Conservation (phyloP, 2,329 filamentous ascomycete species). For the Akanthomyces lecanii region DNA sequence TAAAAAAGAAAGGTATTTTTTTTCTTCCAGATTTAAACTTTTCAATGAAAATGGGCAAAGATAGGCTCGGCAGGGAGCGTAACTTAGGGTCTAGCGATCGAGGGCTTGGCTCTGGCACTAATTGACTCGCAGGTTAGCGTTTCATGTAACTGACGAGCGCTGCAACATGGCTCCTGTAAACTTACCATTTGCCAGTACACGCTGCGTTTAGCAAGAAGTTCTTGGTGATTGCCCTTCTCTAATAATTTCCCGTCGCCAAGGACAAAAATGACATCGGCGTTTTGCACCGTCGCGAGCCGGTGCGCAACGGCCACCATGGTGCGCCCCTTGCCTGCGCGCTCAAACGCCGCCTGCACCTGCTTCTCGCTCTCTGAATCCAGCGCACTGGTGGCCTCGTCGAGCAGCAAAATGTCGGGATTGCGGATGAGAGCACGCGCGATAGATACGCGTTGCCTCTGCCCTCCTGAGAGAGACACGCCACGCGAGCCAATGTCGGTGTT, state of each 20-base stretch:
- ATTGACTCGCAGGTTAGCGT: slow-evolving; percentile 22
- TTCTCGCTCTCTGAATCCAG: slow-evolving; percentile 61
- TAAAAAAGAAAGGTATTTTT: no score
- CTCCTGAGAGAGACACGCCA: slow-evolving; percentile 63
- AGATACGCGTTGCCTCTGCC: slow-evolving; percentile 66
- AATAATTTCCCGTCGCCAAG: slow-evolving; percentile 60
- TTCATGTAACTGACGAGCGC: no score
- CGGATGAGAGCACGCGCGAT: slow-evolving; percentile 66
- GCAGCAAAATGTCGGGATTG: slow-evolving; percentile 58
- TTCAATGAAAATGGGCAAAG: no score
- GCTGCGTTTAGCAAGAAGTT: slow-evolving; percentile 47
- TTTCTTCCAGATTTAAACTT: no score
- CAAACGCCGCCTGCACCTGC: slow-evolving; percentile 62
- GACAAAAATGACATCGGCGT: slow-evolving; percentile 74
- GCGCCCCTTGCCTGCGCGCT: slow-evolving; percentile 54
- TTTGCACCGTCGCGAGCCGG: slow-evolving; percentile 70
- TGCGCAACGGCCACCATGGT: slow-evolving; percentile 77
- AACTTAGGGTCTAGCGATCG: slow-evolving; percentile 37
- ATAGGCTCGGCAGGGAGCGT: no score
- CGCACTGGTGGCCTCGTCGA: slow-evolving; percentile 70
- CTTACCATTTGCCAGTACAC: slow-evolving; percentile 57
- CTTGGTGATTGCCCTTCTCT: slow-evolving; percentile 51
- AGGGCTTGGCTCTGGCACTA: slow-evolving; percentile 57
- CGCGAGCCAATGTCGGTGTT: slow-evolving; percentile 63
- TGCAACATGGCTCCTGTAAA: slow-evolving; percentile 15